These are phyloP conservation scores for Cupressus sempervirens DNA, from an alignment of 75 land plant species.

Conservation along the genomic window DNA sequence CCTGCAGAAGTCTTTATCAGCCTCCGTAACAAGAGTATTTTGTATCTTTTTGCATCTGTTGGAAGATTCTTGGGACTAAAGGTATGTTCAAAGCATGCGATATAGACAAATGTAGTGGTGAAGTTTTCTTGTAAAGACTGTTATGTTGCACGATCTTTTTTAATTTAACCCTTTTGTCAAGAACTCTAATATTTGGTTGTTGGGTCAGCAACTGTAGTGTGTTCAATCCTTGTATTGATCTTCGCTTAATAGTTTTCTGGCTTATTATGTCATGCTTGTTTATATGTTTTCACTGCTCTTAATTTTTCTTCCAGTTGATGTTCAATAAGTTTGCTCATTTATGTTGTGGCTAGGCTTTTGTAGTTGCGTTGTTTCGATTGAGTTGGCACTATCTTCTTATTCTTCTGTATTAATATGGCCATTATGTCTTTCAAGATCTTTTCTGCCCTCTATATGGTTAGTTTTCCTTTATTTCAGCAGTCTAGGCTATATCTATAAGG, in stretches of 20 bases:
- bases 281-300: neutral
- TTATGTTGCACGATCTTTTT: neutral
- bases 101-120: neutral
- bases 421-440: neutral
- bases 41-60: conserved; percentile 80
- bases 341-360: neutral
- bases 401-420: neutral
- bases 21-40: conserved; percentile 76
- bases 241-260: neutral
- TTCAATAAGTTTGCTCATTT: neutral
- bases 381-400: neutral
- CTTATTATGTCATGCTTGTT: neutral
- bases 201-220: neutral
- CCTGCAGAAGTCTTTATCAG: conserved; percentile 74
- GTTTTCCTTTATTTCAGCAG: neutral
- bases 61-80: conserved; percentile 76
- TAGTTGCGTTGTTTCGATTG: neutral
- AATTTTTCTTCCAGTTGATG: neutral
- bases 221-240: neutral
- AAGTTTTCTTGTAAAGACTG: neutral
- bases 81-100: conserved; percentile 34
- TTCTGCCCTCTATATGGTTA: neutral
- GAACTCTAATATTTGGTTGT: neutral
- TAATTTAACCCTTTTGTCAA: neutral
- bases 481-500: neutral